Evolutionary conservation across 1,139 yeast species (phyloP).

Genomic region (Zygoascus meyerae): DNA sequence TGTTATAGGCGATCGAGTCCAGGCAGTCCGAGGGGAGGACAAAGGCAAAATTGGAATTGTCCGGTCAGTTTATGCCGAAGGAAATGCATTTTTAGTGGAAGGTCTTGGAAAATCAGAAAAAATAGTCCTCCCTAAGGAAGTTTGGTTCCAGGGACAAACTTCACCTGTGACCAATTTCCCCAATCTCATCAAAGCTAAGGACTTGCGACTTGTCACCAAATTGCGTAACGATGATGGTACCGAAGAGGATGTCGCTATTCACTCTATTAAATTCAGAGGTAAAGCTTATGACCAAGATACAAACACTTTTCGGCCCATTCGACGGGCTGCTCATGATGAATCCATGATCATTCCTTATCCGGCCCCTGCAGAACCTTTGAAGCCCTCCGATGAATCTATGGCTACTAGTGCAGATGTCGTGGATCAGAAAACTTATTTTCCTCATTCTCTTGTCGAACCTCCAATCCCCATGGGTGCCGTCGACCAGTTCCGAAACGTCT

Average conservation of each 20-base stretch:
- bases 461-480: constrained; percentile 68
- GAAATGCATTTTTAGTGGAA: constrained; percentile 50
- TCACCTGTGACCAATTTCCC: constrained; percentile 61
- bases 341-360: constrained; percentile 88
- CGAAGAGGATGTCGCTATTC: constrained; percentile 65
- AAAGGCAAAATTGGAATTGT: constrained; percentile 68
- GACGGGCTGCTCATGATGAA: constrained; percentile 64
- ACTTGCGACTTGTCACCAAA: constrained; percentile 73
- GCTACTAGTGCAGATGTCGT: constrained; percentile 58
- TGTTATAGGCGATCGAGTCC: constrained; percentile 58
- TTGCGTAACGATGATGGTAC: constrained; percentile 56
- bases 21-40: constrained; percentile 60
- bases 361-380: constrained; percentile 53
- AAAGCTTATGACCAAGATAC: constrained; percentile 69
- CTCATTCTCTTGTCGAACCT: constrained; percentile 57
- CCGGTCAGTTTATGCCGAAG: constrained; percentile 40
- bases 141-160: constrained; percentile 69
- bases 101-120: constrained; percentile 52
- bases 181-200: constrained; percentile 53
- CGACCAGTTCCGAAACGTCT: constrained; percentile 66
- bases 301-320: constrained; percentile 66
- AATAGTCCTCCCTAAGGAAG: constrained; percentile 57
- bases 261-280: constrained; percentile 58
- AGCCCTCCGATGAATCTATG: constrained; percentile 45
- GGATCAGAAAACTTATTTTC: constrained; percentile 68